phyloP scores from a whole-genome alignment of 768 basidiomycete species.

The Tylopilus vinaceipallidus region DNA sequence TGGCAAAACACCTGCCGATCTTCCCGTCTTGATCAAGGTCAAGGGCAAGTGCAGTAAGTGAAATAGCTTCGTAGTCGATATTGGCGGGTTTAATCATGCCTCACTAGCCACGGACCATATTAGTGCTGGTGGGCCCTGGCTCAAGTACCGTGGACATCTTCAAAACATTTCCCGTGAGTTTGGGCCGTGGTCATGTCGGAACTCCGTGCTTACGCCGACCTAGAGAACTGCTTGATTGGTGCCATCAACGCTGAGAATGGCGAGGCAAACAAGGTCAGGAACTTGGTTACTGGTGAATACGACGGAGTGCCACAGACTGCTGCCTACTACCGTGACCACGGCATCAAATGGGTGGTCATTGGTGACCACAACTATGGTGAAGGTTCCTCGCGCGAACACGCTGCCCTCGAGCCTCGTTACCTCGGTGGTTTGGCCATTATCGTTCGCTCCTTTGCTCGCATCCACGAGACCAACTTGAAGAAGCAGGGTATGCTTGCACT shows the following conservation, averaged over 20 bases:
- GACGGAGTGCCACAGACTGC: slow-evolving; percentile 83
- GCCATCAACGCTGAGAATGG: slow-evolving; percentile 95
- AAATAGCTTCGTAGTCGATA: not conserved
- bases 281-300: slow-evolving; percentile 84
- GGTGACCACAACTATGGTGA: slow-evolving; percentile 97
- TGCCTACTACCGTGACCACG: slow-evolving; percentile 83
- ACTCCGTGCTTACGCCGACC: slow-evolving; percentile 2
- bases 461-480: slow-evolving; percentile 98
- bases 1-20: slow-evolving; percentile 84
- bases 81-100: slow-evolving; percentile 1
- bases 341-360: slow-evolving; percentile 95
- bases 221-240: slow-evolving; percentile 96
- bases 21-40: slow-evolving; percentile 97
- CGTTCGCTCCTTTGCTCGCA: slow-evolving; percentile 94
- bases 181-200: not conserved
- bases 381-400: slow-evolving; percentile 97
- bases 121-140: slow-evolving; percentile 97
- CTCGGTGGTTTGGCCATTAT: slow-evolving; percentile 96
- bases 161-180: slow-evolving; percentile 92
- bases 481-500: slow-evolving; percentile 99
- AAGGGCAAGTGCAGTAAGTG: slow-evolving; percentile 96
- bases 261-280: slow-evolving; percentile 95
- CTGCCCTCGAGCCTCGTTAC: slow-evolving; percentile 93
- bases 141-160: slow-evolving; percentile 99
- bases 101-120: slow-evolving; percentile 83